Base-by-base conservation (phyloP, 805 yeast species). In the Sporopachydermia lactativora region DNA sequence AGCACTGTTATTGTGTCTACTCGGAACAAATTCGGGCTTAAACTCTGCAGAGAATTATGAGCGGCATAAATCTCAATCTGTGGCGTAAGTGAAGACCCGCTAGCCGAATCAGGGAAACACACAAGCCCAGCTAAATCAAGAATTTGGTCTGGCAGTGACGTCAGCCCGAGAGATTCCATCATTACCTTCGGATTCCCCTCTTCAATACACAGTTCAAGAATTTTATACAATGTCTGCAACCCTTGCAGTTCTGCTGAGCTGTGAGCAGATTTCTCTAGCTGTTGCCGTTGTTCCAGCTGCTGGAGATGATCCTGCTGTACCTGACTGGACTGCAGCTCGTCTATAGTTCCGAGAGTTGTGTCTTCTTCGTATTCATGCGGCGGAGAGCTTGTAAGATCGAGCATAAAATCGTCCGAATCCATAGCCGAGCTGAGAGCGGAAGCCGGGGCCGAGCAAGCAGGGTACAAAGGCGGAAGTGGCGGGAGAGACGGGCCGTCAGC, bases 1-100 rank as follows among this genome's bases (percentile, higher is more conserved):
- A 63, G 49, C 5, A 56, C 64, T 5, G 59, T 49, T n/a, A 64
- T 45, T 34, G 52, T 50, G 17, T 49, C 42, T 4, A 62, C 53
- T 17, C 46, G 44, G 44, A 63, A 62, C 34, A 64, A 38, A 15
- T 39, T 39, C 2, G 51, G 43, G n/a, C 58, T 56, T 6, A 63
- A 43, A 3, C 18, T 31, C 4, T 44, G 31, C 15, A 63, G 45
- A 2, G 19, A 11, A 45, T 63, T 63, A 37, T 49, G 44, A 13
- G 50, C 44, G 34, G 64, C 47, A 40, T 49, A 53, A 37, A 64
- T 35, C 24, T 51, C 48, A 36, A 62, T 16, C 28, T 43, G 36
- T 15, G 59, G 52, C 5, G 42, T 44, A 36, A 52, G 42, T 14
- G 53, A 43, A 16, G 46, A 49, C 6, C 43, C 47, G n/a, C 19